A percentile compares a stretch with the other conserved stretches of the same genome.
Evolutionary conservation across 2,329 filamentous ascomycete genomes (phyloP).

Genomic region (Berkeleyomyces rouxiae): DNA sequence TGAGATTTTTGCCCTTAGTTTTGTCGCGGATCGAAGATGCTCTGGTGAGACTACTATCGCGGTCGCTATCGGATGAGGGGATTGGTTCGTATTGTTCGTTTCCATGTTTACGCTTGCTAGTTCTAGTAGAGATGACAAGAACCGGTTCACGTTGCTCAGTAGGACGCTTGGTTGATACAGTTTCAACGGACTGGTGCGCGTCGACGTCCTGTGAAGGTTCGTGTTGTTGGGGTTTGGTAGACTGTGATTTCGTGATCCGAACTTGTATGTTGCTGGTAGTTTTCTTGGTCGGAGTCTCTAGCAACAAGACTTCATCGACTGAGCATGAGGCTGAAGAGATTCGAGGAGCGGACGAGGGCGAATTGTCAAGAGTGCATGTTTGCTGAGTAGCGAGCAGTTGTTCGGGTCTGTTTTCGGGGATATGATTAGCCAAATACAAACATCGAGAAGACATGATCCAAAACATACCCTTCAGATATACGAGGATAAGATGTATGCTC

Average conservation of each 20-base stretch:
- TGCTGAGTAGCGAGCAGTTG: constrained; percentile 9
- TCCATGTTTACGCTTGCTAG: constrained; percentile 10
- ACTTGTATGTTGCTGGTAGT: not conserved
- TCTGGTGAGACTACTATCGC: constrained; percentile 4
- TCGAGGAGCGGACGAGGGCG: constrained; percentile 53
- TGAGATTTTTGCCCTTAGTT: constrained; percentile 27
- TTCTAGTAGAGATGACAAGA: not conserved
- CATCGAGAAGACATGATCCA: not conserved
- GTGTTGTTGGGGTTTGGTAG: not conserved
- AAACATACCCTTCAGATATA: constrained; percentile 47
- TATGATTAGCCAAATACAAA: not conserved
- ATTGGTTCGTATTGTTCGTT: not conserved
- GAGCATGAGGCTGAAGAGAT: constrained; percentile 43
- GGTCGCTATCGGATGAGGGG: constrained; percentile 1
- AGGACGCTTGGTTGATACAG: not conserved
- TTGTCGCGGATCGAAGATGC: constrained; percentile 17
- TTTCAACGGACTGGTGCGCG: not conserved
- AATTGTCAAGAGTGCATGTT: constrained; percentile 26
- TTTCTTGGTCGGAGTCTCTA: constrained; percentile 11
- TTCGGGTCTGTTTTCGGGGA: constrained; percentile 1
- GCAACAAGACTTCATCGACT: constrained; percentile 32
- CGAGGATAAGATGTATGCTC: constrained; percentile 55
- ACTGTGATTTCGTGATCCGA: constrained; percentile 7
- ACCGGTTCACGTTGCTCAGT: not conserved
- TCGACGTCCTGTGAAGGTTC: not conserved